Evolutionary conservation across 441 rosid genomes (phyloP), one percentile per base, ranked within the genome.

Genomic region (Geranium incanum): DNA sequence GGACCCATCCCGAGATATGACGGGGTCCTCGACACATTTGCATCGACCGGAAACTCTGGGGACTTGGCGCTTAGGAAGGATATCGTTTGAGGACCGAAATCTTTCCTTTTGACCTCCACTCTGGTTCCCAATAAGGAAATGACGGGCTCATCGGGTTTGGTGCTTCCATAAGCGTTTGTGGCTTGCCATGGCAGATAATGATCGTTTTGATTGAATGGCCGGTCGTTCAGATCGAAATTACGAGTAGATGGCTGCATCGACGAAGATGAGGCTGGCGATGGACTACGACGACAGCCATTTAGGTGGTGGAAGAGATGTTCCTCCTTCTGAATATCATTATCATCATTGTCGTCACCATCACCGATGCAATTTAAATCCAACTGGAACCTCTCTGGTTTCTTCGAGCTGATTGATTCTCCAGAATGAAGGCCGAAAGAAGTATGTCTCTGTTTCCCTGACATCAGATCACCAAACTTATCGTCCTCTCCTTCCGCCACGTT

Each of bases 161-260:
- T 78, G 19, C 75, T 86, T 45, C 86, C 89, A 78, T 80, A 83
- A 6, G 80, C 68, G 66, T 66, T 70, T 59, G 73, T 28, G 71
- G 65, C 84, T 74, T 77, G 87, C 23, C 83, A 76, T 67, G 80
- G 65, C 65, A 62, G 82, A 67, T 81, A 79, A 72, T 86, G 75
- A 70, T 87, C 89, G 19, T 65, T 85, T 45, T 77, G 82, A 74
- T 77, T 70, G 70, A 75, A 76, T n/a, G 99, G 98, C 60, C 87
- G 80, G 75, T 93, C 97, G 74, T 95, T 95, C 88, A 95, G 84
- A 85, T 95, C 96, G 67, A 95, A 83, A 81, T 88, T 95, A 82
- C 92, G 87, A 70, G 81, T 72, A 36, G 81, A 80, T 48, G 84
- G 92, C 84, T 82, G 97, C 88, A 81, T 74, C n/a, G 89, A 82